phyloP scores from a whole-genome alignment of 192 early-diverging fungal genomes.

The Podila epicladia region DNA sequence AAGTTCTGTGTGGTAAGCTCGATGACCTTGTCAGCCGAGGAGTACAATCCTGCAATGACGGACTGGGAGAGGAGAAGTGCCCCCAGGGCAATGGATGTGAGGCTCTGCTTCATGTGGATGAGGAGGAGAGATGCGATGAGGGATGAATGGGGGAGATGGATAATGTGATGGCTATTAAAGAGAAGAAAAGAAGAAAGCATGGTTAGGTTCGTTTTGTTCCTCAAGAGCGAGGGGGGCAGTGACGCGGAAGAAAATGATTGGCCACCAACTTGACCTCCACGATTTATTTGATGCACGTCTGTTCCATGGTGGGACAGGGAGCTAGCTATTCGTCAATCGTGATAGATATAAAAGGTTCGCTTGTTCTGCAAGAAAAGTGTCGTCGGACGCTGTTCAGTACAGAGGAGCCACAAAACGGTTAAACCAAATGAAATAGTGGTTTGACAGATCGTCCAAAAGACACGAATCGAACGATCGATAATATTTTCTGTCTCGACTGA shows the following conservation, averaged over 20 bases:
- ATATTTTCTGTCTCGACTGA: too few relatives aligned
- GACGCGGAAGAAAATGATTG: constrained; percentile 48
- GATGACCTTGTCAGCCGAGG: constrained; percentile 58
- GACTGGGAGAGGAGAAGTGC: constrained; percentile 45
- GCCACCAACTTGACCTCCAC: not conserved
- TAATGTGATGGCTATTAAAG: constrained; percentile 4
- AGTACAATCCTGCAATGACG: constrained; percentile 61
- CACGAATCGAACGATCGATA: too few relatives aligned
- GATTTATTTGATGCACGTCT: not conserved
- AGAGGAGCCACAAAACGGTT: too few relatives aligned
- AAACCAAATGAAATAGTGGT: too few relatives aligned
- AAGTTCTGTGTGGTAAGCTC: constrained; percentile 67
- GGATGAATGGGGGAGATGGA: not conserved
- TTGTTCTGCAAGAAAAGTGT: too few relatives aligned
- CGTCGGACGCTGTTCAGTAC: too few relatives aligned
- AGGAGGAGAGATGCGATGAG: not conserved
- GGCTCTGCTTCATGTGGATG: constrained; percentile 41
- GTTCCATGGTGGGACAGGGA: not conserved
- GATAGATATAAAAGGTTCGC: too few relatives aligned
- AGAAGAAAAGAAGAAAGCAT: constrained; percentile 1
- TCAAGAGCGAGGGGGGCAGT: not conserved
- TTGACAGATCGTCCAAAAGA: too few relatives aligned
- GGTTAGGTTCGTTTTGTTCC: not conserved
- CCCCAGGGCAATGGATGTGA: constrained; percentile 45
- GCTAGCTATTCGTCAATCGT: too few relatives aligned